phyloP scores from a whole-genome alignment of 176 grass and related monocot genomes.

The Zoysia pacifica region DNA sequence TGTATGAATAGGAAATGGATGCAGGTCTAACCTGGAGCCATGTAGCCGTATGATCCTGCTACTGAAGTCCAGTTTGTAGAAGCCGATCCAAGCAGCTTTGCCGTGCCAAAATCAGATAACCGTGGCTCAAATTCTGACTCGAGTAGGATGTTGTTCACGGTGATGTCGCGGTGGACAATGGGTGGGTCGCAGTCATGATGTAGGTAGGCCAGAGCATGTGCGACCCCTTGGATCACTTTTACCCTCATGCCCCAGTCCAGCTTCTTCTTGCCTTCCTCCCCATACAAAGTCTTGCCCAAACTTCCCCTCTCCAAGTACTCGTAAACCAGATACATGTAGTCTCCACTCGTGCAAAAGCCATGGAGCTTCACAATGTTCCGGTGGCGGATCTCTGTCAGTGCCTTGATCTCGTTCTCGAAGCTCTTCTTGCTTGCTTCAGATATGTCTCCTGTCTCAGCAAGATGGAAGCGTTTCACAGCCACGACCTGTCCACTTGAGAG shows the following conservation, averaged over 20 bases:
- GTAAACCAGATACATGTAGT: conserved; percentile 80
- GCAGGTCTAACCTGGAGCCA: conserved; percentile 72
- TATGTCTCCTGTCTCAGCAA: conserved; percentile 45
- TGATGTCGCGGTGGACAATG: conserved; percentile 78
- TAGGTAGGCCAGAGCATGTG: conserved; percentile 76
- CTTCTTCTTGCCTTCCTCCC: conserved; percentile 62
- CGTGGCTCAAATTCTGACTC: conserved; percentile 68
- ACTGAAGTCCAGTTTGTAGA: conserved; percentile 83
- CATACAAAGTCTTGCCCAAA: conserved; percentile 70
- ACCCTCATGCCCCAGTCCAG: conserved; percentile 69
- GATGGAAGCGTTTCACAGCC: conserved; percentile 83
- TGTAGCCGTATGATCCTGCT: conserved; percentile 87
- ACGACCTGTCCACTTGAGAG: conserved; percentile 61
- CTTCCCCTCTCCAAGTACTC: conserved; percentile 85
- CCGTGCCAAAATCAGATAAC: conserved; percentile 82
- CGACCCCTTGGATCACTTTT: conserved; percentile 73
- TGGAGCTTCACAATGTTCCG: conserved; percentile 88
- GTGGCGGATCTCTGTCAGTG: conserved; percentile 79
- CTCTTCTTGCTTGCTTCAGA: conserved; percentile 64
- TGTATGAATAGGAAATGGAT: not conserved
- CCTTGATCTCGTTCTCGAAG: conserved; percentile 79
- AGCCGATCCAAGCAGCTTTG: conserved; percentile 54
- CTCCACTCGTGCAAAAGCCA: conserved; percentile 72
- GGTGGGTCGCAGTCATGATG: conserved; percentile 72
- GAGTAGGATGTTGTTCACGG: conserved; percentile 75